These are phyloP conservation scores for Xerocomus nothofagi DNA, from an alignment of 1,284 basidiomycete species.

Conservation along the genomic window DNA sequence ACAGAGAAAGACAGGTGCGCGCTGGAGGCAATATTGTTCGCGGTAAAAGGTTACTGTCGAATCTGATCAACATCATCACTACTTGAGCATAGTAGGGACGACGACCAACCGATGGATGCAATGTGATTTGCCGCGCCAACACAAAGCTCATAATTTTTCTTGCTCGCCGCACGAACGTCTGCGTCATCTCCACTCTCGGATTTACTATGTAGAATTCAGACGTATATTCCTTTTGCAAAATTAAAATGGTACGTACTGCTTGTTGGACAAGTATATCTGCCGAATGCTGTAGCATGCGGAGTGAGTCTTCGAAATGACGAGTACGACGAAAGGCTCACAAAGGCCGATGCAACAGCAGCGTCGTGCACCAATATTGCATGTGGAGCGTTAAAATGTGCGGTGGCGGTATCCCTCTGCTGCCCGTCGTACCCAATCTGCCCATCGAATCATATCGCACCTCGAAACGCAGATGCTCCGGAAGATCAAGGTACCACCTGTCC, in stretches of 20 bases:
- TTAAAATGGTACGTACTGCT: slow-evolving; percentile 26
- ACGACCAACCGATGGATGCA: slow-evolving; percentile 61
- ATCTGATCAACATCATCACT: slow-evolving; percentile 3
- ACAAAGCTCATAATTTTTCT: slow-evolving; percentile 70
- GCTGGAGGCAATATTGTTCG: slow-evolving; percentile 62
- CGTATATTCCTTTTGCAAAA: slow-evolving; percentile 18
- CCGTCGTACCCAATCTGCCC: slow-evolving; percentile 21
- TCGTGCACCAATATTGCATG: slow-evolving; percentile 85
- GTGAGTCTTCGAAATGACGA: slow-evolving; percentile 1
- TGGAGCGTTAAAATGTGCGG: slow-evolving; percentile 77
- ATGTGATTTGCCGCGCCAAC: slow-evolving; percentile 79
- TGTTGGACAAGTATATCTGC: slow-evolving; percentile 26
- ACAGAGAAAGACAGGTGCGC: slow-evolving; percentile 71
- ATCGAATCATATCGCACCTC: slow-evolving; percentile 46
- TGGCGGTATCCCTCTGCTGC: slow-evolving; percentile 42
- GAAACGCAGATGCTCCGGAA: slow-evolving; percentile 68
- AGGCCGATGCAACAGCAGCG: slow-evolving; percentile 77
- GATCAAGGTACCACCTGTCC: slow-evolving; percentile 76
- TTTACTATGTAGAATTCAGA: slow-evolving; percentile 20
- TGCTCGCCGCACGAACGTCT: slow-evolving; percentile 52
- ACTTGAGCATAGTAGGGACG: background rate
- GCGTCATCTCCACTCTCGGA: slow-evolving; percentile 45
- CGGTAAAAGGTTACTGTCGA: slow-evolving; percentile 55
- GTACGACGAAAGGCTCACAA: slow-evolving; percentile 54
- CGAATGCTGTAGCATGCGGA: slow-evolving; percentile 22